Evolutionary conservation across 495 filamentous ascomycete genomes (phyloP), one percentile per base, ranked within the genome.

Genomic region (Penicillium chermesinum): DNA sequence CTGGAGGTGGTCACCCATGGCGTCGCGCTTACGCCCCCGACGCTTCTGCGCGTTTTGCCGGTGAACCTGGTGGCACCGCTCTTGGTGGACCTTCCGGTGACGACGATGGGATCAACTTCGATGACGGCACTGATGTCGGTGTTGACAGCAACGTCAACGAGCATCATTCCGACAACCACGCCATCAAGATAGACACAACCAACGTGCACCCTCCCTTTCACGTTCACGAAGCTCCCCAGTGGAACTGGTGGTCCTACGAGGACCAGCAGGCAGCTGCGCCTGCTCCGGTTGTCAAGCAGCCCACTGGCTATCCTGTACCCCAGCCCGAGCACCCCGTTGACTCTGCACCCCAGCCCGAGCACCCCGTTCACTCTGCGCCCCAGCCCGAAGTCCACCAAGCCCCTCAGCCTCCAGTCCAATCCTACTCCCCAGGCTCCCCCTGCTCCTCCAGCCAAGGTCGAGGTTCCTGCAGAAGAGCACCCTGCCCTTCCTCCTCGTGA

Each of bases 151-250:
- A 49, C 15, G 61, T 64, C 10, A 49, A 63, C 3, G 57, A 59
- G 42, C 27, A 56, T 20, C 41, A 49, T 16, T 41, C 59, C 33
- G 64, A 67, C 38, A 54, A 67, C 46, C 64, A 67, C 47, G 48
- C 59, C 2, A 42, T 67, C 50, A 50, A 65, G 44, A 32, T 36
- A 13, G 57, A 63, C 7, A 40, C 15, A 25, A 61, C 60, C 7
- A 8, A 52, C 18, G 52, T 58, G 5, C 51, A 53, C 47, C 42
- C 18, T 30, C 37, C 54, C 5, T 19, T n/a, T 30, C 25, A 30
- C 25, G 25, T 30, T 10, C 25, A 30, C 10, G 25, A 4, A 5
- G 25, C 15, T 30, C 25, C 25, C 4, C 25, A 30, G 25, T 30
- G 25, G 25, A 30, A 30, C 25, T 30, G 25, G 25, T 30, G 25